phyloP scores from a whole-genome alignment of 192 early-diverging fungal genomes.

The Coemansia sp. region DNA sequence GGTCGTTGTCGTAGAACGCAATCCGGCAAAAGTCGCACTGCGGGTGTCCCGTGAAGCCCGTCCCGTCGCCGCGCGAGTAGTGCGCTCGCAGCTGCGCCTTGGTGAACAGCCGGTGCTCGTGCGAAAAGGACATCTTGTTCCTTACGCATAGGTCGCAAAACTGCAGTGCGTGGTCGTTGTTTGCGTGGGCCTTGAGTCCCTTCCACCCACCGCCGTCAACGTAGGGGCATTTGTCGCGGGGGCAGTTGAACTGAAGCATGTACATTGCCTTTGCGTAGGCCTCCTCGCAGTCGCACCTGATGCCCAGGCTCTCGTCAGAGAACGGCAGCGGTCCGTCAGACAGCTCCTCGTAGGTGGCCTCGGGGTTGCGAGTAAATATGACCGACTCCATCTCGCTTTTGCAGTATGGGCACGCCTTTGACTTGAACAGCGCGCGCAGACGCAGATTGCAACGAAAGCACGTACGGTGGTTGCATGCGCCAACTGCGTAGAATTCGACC shows the following conservation, averaged over 20 bases:
- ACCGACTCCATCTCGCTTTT: slow-evolving; percentile 85
- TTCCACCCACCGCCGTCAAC: slow-evolving; percentile 79
- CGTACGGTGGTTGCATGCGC: slow-evolving; percentile 90
- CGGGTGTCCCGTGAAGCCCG: slow-evolving; percentile 85
- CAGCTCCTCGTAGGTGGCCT: slow-evolving; percentile 61
- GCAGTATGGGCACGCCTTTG: slow-evolving; percentile 85
- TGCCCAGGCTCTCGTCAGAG: slow-evolving; percentile 67
- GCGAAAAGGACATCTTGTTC: slow-evolving; percentile 91
- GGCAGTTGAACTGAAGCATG: slow-evolving; percentile 86
- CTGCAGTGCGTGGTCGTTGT: slow-evolving; percentile 69
- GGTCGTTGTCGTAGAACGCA: slow-evolving; percentile 88
- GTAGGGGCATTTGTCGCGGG: slow-evolving; percentile 75
- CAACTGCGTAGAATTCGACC: slow-evolving; percentile 79
- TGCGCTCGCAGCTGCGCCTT: slow-evolving; percentile 76
- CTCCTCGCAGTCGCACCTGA: slow-evolving; percentile 77
- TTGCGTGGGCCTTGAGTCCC: slow-evolving; percentile 83
- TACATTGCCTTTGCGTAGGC: slow-evolving; percentile 76
- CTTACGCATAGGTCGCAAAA: slow-evolving; percentile 90
- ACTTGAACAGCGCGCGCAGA: slow-evolving; percentile 87
- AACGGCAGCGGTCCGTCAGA: slow-evolving; percentile 57
- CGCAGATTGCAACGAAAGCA: slow-evolving; percentile 92
- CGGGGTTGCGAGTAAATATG: slow-evolving; percentile 73
- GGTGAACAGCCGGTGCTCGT: slow-evolving; percentile 90
- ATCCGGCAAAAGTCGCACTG: slow-evolving; percentile 86
- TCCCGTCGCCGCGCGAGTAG: slow-evolving; percentile 71